These are phyloP conservation scores for Cutaneotrichosporon dermatis DNA, from an alignment of 1,284 basidiomycete species.

Conservation along the genomic window DNA sequence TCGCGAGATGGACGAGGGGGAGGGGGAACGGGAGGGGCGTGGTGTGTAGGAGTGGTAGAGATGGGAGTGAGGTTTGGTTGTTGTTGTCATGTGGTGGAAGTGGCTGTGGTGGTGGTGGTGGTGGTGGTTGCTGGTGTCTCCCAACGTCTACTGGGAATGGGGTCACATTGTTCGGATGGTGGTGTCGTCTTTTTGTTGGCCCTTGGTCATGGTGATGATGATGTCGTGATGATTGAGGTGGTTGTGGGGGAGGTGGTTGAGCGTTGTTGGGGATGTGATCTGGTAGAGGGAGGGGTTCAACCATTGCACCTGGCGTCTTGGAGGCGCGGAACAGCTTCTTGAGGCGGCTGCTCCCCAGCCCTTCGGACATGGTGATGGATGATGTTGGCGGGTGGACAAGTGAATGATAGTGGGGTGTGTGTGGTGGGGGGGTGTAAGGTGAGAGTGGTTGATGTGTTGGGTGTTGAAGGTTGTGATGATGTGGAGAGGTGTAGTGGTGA, in stretches of 20 bases:
- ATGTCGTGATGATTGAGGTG: neutral
- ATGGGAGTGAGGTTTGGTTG: neutral
- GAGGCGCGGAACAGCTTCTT: slow-evolving; percentile 19
- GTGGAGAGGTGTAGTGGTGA: too few species aligned
- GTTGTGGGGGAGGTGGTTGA: neutral
- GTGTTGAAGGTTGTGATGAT: too few species aligned
- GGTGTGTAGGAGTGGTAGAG: neutral
- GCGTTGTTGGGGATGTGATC: slow-evolving; percentile 1
- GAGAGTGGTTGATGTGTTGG: too few species aligned
- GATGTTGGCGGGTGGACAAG: neutral
- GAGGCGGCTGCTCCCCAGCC: slow-evolving; percentile 8
- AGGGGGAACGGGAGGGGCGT: neutral
- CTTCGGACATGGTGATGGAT: slow-evolving; percentile 3
- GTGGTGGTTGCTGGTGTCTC: slow-evolving; percentile 9
- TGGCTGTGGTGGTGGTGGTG: neutral
- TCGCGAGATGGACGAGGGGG: slow-evolving; percentile 3
- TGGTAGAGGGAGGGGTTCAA: slow-evolving; percentile 6
- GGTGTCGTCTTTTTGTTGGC: slow-evolving; percentile 3
- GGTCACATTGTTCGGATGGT: slow-evolving; percentile 26
- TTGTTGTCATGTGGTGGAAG: neutral
- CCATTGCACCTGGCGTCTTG: neutral
- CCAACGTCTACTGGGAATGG: slow-evolving; percentile 39
- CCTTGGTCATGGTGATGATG: neutral
- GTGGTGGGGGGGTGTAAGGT: neutral
- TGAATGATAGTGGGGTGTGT: neutral